These are phyloP conservation scores for Suillus occidentalis DNA, from an alignment of 768 basidiomycete genomes.

Conservation along the genomic window DNA sequence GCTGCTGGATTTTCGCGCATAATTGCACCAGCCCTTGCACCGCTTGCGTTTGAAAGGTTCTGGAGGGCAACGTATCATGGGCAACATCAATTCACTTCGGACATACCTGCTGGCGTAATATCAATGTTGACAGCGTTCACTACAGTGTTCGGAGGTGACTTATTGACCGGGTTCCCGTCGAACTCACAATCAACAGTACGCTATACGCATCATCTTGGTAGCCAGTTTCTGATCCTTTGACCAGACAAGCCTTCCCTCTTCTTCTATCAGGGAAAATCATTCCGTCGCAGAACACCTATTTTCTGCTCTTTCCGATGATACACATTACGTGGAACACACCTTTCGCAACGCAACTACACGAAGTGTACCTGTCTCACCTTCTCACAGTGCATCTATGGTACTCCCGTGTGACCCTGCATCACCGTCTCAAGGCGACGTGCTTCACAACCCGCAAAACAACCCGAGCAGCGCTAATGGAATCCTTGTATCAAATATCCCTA, in stretches of 20 bases:
- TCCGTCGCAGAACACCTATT: background rate
- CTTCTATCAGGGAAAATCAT: background rate
- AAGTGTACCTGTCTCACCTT: background rate
- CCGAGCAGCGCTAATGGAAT: background rate
- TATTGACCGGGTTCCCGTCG: conserved; percentile 46
- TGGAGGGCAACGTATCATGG: conserved; percentile 59
- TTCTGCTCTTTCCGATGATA: background rate
- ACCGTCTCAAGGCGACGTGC: background rate
- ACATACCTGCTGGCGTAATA: conserved; percentile 45
- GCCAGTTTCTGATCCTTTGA: background rate
- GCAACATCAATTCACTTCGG: conserved; percentile 33
- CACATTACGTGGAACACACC: background rate
- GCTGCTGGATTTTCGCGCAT: conserved; percentile 51
- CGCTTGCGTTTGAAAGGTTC: conserved; percentile 53
- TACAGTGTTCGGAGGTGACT: conserved; percentile 48
- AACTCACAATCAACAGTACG: conserved; percentile 34
- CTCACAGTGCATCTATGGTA: background rate
- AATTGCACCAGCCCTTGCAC: conserved; percentile 47
- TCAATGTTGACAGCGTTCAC: conserved; percentile 46
- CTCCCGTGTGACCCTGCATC: background rate
- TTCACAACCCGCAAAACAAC: background rate
- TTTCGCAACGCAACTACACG: background rate
- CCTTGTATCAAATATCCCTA: background rate
- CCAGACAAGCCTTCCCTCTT: background rate
- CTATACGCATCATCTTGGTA: background rate